These are phyloP conservation scores for Tulasnella sp. DNA, from an alignment of 768 basidiomycete species.

Conservation along the genomic window DNA sequence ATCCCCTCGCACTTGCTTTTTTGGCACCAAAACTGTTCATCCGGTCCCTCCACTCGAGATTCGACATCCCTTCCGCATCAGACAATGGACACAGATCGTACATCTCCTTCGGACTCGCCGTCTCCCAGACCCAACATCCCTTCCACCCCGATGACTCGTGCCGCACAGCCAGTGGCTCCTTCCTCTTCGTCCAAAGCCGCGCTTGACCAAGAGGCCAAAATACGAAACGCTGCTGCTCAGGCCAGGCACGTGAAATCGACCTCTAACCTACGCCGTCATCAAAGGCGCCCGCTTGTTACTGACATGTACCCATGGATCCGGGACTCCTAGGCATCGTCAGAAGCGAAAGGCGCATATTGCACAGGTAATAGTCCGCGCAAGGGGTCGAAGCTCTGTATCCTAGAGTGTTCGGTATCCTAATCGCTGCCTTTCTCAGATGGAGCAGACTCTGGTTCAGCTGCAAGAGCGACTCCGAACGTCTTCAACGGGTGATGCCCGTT, in stretches of 20 bases:
- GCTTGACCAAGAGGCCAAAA: neutral
- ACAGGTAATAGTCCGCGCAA: neutral
- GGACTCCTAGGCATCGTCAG: neutral
- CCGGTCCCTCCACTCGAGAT: neutral
- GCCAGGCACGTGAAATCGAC: neutral
- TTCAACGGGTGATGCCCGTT: neutral
- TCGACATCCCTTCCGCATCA: neutral
- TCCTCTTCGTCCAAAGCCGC: neutral
- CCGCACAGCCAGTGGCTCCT: neutral
- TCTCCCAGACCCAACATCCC: neutral
- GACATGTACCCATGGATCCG: no score
- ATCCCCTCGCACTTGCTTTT: no score
- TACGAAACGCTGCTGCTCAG: conserved; percentile 10
- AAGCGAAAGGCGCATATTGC: conserved; percentile 11
- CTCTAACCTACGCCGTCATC: neutral
- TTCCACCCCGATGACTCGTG: neutral
- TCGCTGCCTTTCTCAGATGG: neutral
- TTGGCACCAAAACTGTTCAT: no score
- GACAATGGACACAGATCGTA: no score
- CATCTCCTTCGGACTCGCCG: neutral
- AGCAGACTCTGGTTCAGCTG: neutral
- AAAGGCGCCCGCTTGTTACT: neutral
- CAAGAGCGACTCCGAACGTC: neutral
- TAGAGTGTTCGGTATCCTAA: neutral
- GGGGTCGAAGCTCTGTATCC: no score